Evolutionary conservation across 768 basidiomycete species (phyloP).

Genomic region (Coprinopsis marcescibilis): DNA sequence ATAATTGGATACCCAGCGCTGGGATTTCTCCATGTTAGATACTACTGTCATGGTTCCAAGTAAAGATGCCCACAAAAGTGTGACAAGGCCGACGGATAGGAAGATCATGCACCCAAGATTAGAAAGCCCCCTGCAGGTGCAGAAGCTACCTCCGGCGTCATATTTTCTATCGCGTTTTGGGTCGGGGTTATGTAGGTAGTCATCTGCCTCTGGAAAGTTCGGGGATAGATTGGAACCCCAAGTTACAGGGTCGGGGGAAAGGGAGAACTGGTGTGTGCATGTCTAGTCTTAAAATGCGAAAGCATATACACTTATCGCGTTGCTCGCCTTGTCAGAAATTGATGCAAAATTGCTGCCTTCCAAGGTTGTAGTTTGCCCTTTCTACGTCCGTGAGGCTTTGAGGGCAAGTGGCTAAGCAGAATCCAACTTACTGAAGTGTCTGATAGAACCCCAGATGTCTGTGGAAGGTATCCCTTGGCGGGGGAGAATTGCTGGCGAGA

Average conservation of each 20-base stretch:
- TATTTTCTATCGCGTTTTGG: constrained; percentile 54
- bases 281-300: neutral
- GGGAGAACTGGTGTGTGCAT: constrained; percentile 47
- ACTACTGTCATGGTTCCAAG: neutral
- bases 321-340: constrained; percentile 23
- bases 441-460: too few species aligned
- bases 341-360: neutral
- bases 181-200: constrained; percentile 71
- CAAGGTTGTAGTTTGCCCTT: neutral
- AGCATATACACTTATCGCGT: constrained; percentile 35
- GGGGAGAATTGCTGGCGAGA: too few species aligned
- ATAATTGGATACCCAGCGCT: constrained; percentile 64
- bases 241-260: constrained; percentile 63
- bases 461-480: too few species aligned
- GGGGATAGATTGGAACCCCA: constrained; percentile 69
- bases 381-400: too few species aligned
- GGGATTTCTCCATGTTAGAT: neutral
- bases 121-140: constrained; percentile 62
- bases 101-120: constrained; percentile 67
- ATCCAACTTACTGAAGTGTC: too few species aligned
- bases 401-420: too few species aligned
- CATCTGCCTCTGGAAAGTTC: constrained; percentile 54
- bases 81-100: constrained; percentile 45
- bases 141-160: constrained; percentile 54
- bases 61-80: constrained; percentile 49